Conservation (phyloP, 257 asterid genomes). For the Apocynum venetum region DNA sequence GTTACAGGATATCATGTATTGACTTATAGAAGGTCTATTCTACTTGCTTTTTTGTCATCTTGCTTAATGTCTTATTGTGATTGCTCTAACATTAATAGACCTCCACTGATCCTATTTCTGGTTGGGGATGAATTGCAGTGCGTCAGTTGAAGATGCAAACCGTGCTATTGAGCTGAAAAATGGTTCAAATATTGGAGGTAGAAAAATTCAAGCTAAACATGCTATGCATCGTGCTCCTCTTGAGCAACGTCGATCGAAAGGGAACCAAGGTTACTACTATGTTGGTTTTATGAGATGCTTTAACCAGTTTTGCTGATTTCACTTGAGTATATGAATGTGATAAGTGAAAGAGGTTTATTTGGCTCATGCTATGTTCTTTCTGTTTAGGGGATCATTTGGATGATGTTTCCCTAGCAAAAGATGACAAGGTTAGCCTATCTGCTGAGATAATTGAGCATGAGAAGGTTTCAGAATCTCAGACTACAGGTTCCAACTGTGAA, state of each 20-base stretch:
- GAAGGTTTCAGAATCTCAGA: slow-evolving; percentile 31
- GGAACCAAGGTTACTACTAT: slow-evolving; percentile 52
- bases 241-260: slow-evolving; percentile 67
- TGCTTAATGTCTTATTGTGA: not conserved
- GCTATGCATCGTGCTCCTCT: slow-evolving; percentile 85
- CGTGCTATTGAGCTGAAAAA: slow-evolving; percentile 82
- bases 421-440: slow-evolving; percentile 23
- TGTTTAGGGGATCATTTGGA: slow-evolving; percentile 25
- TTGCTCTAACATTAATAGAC: not conserved
- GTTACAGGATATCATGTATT: not conserved
- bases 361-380: not conserved
- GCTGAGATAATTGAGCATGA: slow-evolving; percentile 31
- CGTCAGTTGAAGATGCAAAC: slow-evolving; percentile 76
- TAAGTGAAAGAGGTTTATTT: not conserved
- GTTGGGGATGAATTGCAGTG: slow-evolving; percentile 40
- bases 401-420: slow-evolving; percentile 34
- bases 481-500: slow-evolving; percentile 45
- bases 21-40: not conserved
- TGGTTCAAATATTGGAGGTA: slow-evolving; percentile 68
- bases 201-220: slow-evolving; percentile 76
- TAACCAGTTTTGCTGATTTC: not conserved
- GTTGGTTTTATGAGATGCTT: not conserved
- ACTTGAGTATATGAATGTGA: not conserved
- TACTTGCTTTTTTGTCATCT: not conserved
- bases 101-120: not conserved